Base-by-base conservation (phyloP, 768 basidiomycete species). In the Hygrophorus pudorinus region DNA sequence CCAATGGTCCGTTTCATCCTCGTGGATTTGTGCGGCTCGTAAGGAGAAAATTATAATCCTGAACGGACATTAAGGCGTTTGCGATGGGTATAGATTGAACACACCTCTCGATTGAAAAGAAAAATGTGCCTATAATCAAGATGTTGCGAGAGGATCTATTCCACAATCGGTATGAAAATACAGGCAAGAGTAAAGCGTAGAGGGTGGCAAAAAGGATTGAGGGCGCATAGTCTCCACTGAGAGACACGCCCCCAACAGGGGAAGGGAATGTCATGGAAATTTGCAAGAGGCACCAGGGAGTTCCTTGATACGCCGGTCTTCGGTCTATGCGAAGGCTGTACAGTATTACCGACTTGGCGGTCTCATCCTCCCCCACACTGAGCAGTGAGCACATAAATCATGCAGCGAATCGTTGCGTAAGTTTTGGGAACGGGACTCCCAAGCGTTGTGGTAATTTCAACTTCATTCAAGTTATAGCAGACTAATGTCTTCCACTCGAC, bases 211-310 rank as follows among this genome's bases (percentile, higher is more conserved):
- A 71, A 4, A 71, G 10, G 16, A 72, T 58, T 1, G 70, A 70
- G 38, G 70, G 67, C 6, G 54, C 66, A 47, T 70, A 65, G 48
- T 75, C 72, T 5, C 48, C 47, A 11, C 57, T 50, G n/a, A 65
- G 50, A n/a, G 61, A 49, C 13, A 63, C 60, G 4, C 72, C 72
- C 7, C 71, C 71, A 29, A 71, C 58, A 9, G 66, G 69, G 1
- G 66, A 60, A n/a, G 71, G 71, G 46, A 71, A 67, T 33, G 53
- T 24, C 24, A 24, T 24, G 24, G 7, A 12, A 50, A 53, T 53
- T 30, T n/a, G n/a, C n/a, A n/a, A n/a, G n/a, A n/a, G n/a, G n/a
- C n/a, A n/a, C n/a, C n/a, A n/a, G n/a, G n/a, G n/a, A n/a, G n/a
- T n/a, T n/a, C n/a, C n/a, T n/a, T n/a, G n/a, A n/a, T n/a, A n/a